Evolutionary conservation across 345 rosid genomes (phyloP).

Genomic region (Camelina sativa): DNA sequence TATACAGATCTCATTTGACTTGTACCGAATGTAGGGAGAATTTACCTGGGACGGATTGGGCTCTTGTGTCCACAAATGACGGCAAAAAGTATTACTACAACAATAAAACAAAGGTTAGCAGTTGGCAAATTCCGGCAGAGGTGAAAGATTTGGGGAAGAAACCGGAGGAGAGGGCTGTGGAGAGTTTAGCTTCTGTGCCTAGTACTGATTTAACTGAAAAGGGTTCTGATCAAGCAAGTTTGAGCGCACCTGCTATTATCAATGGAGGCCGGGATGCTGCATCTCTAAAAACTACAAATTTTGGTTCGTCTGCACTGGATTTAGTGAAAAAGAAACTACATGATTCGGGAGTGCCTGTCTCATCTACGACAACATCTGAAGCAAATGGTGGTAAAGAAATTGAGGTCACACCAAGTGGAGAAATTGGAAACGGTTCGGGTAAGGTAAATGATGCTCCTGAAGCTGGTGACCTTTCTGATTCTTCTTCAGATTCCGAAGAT

Average conservation of each 20-base stretch:
- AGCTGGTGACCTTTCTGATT: conserved; percentile 74
- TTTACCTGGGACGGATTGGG: conserved; percentile 91
- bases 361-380: conserved; percentile 60
- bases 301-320: conserved; percentile 85
- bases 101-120: conserved; percentile 91
- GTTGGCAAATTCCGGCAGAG: conserved; percentile 95
- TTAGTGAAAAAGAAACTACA: conserved; percentile 93
- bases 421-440: conserved; percentile 65
- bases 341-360: conserved; percentile 71
- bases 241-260: conserved; percentile 79
- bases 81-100: conserved; percentile 93
- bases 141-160: conserved; percentile 75
- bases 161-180: conserved; percentile 60
- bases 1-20: conserved; percentile 7
- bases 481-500: conserved; percentile 95
- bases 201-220: conserved; percentile 57
- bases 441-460: conserved; percentile 70
- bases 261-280: conserved; percentile 89
- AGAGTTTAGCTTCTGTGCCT: conserved; percentile 49
- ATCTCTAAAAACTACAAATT: conserved; percentile 57
- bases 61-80: conserved; percentile 78
- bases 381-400: conserved; percentile 65
- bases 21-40: conserved; percentile 62
- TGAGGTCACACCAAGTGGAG: conserved; percentile 67
- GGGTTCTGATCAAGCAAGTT: conserved; percentile 56